phyloP scores from a whole-genome alignment of 2,329 filamentous ascomycete genomes.

The Calonectria pseudoreteaudii region DNA sequence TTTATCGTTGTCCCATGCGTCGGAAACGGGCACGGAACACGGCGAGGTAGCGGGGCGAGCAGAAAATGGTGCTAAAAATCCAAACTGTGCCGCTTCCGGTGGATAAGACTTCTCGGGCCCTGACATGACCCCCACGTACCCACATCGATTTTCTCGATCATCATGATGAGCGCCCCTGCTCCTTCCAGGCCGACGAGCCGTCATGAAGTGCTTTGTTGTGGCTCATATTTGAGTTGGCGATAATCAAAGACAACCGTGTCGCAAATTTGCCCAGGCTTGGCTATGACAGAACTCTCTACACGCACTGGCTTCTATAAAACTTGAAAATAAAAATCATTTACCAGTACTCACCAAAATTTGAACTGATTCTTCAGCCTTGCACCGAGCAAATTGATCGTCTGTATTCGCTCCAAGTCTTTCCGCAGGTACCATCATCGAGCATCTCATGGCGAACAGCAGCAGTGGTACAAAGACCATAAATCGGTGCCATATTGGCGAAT shows the following conservation, averaged over 20 bases:
- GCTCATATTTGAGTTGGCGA: not conserved
- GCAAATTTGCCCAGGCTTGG: not conserved
- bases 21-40: not conserved
- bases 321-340: not conserved
- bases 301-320: not conserved
- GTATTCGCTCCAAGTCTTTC: not conserved
- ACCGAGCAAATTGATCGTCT: no score
- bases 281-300: not conserved
- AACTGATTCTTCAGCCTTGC: not conserved
- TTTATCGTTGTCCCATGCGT: not conserved
- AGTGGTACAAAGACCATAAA: no score
- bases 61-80: not conserved
- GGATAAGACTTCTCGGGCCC: constrained; percentile 10
- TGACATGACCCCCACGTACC: constrained; percentile 3
- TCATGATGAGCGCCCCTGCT: not conserved
- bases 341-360: not conserved
- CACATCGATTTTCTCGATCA: not conserved
- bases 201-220: not conserved
- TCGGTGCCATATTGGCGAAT: not conserved
- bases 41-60: not conserved
- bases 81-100: not conserved
- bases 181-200: not conserved
- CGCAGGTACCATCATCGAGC: not conserved
- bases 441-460: not conserved
- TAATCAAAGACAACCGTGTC: not conserved